These are phyloP conservation scores for Globisporangium uncinulatum DNA, from an alignment of 352 stramenopile species.

Conservation along the genomic window DNA sequence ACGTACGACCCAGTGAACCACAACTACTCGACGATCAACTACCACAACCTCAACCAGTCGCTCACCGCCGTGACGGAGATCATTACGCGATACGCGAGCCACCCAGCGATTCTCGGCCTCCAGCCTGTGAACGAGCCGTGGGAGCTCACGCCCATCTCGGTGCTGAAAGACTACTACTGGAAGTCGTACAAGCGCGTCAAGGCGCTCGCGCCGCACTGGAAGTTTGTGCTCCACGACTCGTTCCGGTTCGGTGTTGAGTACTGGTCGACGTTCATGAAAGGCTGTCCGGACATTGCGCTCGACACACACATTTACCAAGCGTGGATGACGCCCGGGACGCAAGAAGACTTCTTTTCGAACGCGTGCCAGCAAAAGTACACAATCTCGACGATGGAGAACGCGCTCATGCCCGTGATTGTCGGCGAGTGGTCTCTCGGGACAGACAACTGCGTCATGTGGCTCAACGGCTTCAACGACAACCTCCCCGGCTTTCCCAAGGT, in stretches of 20 bases:
- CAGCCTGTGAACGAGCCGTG: conserved; percentile 95
- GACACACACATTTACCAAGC: conserved; percentile 97
- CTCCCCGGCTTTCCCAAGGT: conserved; percentile 91
- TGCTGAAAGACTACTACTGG: conserved; percentile 95
- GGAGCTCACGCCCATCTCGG: conserved; percentile 91
- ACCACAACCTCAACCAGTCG: conserved; percentile 89
- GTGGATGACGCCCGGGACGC: conserved; percentile 62
- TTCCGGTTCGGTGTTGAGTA: conserved; percentile 87
- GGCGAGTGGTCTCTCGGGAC: conserved; percentile 92
- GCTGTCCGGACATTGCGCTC: conserved; percentile 90
- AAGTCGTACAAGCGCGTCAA: conserved; percentile 95
- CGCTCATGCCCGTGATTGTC: conserved; percentile 92
- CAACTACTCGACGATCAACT: conserved; percentile 91
- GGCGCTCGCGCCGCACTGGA: conserved; percentile 89
- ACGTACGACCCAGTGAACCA: conserved; percentile 80
- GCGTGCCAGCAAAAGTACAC: conserved; percentile 87
- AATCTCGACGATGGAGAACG: conserved; percentile 88
- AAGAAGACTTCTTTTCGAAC: conserved; percentile 85
- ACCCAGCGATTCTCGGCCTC: conserved; percentile 88
- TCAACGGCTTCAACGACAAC: conserved; percentile 88
- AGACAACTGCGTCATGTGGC: conserved; percentile 82
- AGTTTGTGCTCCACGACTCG: conserved; percentile 95
- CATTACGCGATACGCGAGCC: conserved; percentile 83
- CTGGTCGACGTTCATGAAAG: conserved; percentile 69
- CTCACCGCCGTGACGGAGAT: conserved; percentile 87